Conservation (phyloP, 768 basidiomycete genomes). For the Flagelloscypha sp. region DNA sequence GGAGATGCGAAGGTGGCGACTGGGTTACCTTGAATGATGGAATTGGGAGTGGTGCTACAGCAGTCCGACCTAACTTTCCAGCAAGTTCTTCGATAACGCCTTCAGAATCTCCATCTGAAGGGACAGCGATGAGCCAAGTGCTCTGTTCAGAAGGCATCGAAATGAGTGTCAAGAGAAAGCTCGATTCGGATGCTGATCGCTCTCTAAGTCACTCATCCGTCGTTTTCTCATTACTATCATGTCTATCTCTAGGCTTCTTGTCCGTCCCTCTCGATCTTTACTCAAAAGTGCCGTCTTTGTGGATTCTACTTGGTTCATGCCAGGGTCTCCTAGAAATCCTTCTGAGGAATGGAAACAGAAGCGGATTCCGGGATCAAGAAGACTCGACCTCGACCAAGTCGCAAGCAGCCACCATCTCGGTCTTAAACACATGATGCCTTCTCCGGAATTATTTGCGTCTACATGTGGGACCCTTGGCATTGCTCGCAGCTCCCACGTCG, state of each 20-base stretch:
- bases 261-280: constrained; percentile 8
- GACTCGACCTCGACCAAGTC: constrained; percentile 75
- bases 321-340: constrained; percentile 66
- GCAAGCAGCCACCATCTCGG: constrained; percentile 68
- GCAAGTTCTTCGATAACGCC: constrained; percentile 59
- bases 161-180: not conserved
- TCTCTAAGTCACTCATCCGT: not conserved
- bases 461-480: constrained; percentile 86
- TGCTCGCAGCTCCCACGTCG: constrained; percentile 63
- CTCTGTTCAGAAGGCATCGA: constrained; percentile 92
- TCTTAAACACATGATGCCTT: constrained; percentile 93
- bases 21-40: constrained; percentile 72
- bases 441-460: constrained; percentile 56
- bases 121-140: constrained; percentile 87
- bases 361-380: constrained; percentile 64
- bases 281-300: constrained; percentile 36
- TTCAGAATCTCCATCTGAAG: constrained; percentile 79
- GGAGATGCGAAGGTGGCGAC: constrained; percentile 9
- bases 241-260: not conserved
- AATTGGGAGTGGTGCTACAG: constrained; percentile 29
- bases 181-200: not conserved
- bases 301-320: constrained; percentile 95
- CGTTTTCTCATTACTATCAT: not conserved
- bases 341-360: constrained; percentile 58
- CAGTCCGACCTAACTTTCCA: constrained; percentile 53